Base-by-base conservation (phyloP, 2,329 filamentous ascomycete species). In the Neobulgaria alba region DNA sequence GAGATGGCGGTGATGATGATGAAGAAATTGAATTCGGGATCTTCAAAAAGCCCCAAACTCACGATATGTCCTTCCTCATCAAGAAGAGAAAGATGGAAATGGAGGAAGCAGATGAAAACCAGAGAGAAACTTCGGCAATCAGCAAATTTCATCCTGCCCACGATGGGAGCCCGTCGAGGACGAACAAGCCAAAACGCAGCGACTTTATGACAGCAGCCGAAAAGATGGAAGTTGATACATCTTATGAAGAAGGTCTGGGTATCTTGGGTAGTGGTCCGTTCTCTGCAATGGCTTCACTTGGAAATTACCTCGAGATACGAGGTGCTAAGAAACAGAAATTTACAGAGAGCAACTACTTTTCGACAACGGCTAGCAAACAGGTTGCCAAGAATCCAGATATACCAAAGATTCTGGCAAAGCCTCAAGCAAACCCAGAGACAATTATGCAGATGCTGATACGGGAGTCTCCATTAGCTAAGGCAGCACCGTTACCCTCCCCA, bases 231-330 rank as follows among this genome's bases (percentile, higher is more conserved):
- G 47, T 57, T 17, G 32, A 26, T 2, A 20, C 38, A n/a, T 30
- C 36, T 31, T 23, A 45, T 10, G 12, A 26, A 29, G 37, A 12
- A 55, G 57, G 1, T 39, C 7, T 49, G 12, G 21, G 38, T 21
- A 30, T 47, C 16, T 33, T 57, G 3, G 29, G 54, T 5, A 49
- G 44, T 21, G 51, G 41, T n/a, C 29, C 36, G 23, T 67, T 68
- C 50, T 66, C 65, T 47, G 63, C 62, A 18, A 59, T 51, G 9
- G 59, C 57, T 7, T 67, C 68, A 3, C 51, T 77, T 20, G 61
- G 66, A 4, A 67, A 64, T 19, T 77, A 73, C 48, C 70, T 77
- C 62, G 61, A 67, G 36, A 57, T 69, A 5, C 65, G 67, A 39
- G 65, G 68, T 17, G 42, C 43, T 2, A 62, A 59, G 39, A 58